Evolutionary conservation across 208 protist genomes (phyloP), one percentile per base, ranked within the genome.

Genomic region (Acanthamoeba divionensis): DNA sequence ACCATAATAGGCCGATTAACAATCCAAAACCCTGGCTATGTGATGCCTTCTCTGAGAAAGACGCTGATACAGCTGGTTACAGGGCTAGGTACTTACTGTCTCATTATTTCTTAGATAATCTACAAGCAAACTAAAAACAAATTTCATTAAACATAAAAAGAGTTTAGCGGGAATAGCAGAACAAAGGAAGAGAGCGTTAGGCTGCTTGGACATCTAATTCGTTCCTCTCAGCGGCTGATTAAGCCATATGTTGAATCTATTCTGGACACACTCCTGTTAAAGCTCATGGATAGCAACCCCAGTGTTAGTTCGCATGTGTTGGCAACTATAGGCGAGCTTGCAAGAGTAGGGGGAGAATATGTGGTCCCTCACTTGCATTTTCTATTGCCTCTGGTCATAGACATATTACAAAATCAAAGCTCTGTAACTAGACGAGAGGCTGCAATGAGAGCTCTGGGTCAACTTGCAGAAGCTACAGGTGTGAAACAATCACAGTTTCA

Each of bases 61-160:
- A 93, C 92, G 18, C 92, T 98, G 5, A 92, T 98, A 38, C 96
- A 97, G 71, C 79, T 98, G 1, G 83, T 98, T 0, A 97, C 96
- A 0, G 94, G 97, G 69, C 66, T 98, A 0, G 90, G 7, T 0
- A 36, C 65, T 57, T 15, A 57, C 52, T 57, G 13, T 67, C 36
- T 67, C 62, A n/a, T 41, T 9, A n/a, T 67, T 31, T n/a, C 62
- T 31, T 31, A 41, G n/a, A 47, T 63, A 18, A 12, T 7, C 13
- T 38, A 7, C 8, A 36, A 26, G 47, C 18, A 8, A 60, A 7
- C 10, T 83, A 9, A 8, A 38, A 9, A 8, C 15, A 21, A 12
- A 69, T 65, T n/a, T 89, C 36, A n/a, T 48, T 83, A 13, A 21
- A 38, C 4, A 12, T 79, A 33, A 26, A 92, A n/a, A 92, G 92